Percentiles rank a stretch among this genome's conserved stretches.
Conservation (phyloP, 228 moss, liverwort and hornwort genomes). For the Sphagnum magellanicum region DNA sequence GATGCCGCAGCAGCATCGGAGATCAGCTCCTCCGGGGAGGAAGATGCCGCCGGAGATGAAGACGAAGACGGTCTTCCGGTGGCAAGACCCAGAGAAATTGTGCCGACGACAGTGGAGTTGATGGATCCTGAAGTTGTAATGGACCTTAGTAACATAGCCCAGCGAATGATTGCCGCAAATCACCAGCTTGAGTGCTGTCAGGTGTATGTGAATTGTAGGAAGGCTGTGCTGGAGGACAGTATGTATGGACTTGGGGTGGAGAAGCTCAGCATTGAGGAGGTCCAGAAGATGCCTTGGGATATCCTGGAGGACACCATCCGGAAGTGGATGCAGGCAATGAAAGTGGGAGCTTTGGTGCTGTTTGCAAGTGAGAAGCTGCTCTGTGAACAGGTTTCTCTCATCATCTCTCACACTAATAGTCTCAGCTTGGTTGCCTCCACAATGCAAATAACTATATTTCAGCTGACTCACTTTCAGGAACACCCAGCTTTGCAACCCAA, state of each 20-base stretch:
- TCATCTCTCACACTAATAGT: too few species aligned
- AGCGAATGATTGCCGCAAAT: constrained; percentile 58
- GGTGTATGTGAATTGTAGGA: constrained; percentile 60
- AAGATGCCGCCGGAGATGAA: constrained; percentile 22
- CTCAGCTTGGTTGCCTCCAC: too few species aligned
- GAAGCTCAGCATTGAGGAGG: constrained; percentile 79
- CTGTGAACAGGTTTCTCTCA: constrained; percentile 40
- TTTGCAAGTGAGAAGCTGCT: constrained; percentile 84
- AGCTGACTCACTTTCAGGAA: too few species aligned
- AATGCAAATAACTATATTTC: too few species aligned
- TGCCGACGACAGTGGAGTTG: constrained; percentile 66
- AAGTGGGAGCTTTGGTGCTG: constrained; percentile 81
- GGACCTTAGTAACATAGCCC: constrained; percentile 68
- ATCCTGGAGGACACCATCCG: constrained; percentile 74
- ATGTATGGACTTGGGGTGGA: constrained; percentile 78
- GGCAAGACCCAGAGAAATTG: constrained; percentile 67
- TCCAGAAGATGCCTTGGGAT: constrained; percentile 97
- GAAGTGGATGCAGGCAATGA: constrained; percentile 99
- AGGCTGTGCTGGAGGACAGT: constrained; percentile 68
- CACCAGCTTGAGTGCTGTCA: constrained; percentile 67
- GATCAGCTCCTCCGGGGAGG: too few species aligned
- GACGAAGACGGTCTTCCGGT: constrained; percentile 75
- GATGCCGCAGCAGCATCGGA: constrained; percentile 30
- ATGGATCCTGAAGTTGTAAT: constrained; percentile 59
- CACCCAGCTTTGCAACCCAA: too few species aligned